Evolutionary conservation across 2,329 filamentous ascomycete species (phyloP), one percentile per base, ranked within the genome.

Genomic region (Verticillium dahliae): DNA sequence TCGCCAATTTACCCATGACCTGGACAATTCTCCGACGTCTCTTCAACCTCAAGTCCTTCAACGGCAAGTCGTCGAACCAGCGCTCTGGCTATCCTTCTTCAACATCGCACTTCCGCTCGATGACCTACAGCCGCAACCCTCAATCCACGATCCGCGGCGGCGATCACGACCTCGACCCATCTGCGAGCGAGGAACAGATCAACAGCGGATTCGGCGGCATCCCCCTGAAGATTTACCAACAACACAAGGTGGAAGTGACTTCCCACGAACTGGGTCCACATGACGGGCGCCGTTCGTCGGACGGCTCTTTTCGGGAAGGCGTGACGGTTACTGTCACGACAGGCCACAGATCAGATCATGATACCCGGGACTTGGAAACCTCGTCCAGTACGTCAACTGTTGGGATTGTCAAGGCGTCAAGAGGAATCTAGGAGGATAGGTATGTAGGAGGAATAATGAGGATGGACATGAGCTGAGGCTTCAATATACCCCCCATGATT

Each of bases 1-100:
- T 75, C 13, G 70, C 76, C 55, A 79, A 80, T 58, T 72, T 80
- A 4, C 77, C 77, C 7, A 70, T 78, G 13, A 75, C 75, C 1
- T 80, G 77, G 77, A 76, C 76, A 0, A 67, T 78, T 2, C 65
- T 77, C n/a, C 76, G 76, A 34, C 71, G 72, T 6, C 62, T 73
- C 35, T 76, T 79, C 66, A 66, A 71, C 60, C 67, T 76, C 35
- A 67, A 66, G 35, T 73, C 75, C 3, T 74, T 75, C 64, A 67
- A 67, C 62, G 71, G 68, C 22, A 61, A 67, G 27, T 72, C 71
- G 7, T 69, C 72, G 1, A 70, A 71, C 7, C 64, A 69, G 15
- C 68, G 67, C 10, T 70, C 69, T 56, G 63, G 67, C 34, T 65
- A 67, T 52, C 60, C 66, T 33, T 64, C 66, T 52, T 59, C 62